Evolutionary conservation across 805 yeast species (phyloP).

Genomic region (Wickerhamiella nectarea): DNA sequence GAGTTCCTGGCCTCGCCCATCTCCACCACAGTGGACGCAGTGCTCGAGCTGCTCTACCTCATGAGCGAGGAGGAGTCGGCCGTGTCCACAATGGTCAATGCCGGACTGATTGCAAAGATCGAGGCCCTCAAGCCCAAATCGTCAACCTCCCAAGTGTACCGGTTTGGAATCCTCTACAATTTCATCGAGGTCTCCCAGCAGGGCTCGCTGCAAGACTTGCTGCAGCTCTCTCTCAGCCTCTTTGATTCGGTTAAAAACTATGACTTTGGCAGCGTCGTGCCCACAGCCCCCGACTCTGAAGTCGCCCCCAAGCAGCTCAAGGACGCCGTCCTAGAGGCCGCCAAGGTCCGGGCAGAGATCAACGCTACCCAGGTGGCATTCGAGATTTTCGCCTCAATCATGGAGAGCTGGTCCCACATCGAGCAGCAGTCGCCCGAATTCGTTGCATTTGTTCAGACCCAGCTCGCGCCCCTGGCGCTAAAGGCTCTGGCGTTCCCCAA

Average conservation of each 20-base stretch:
- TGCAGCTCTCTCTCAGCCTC: conserved; percentile 11
- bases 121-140: conserved; percentile 9
- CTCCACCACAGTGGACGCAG: conserved; percentile 15
- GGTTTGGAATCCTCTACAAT: conserved; percentile 23
- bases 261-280: not conserved
- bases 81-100: not conserved
- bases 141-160: conserved; percentile 16
- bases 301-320: conserved; percentile 16
- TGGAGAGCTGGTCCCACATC: conserved; percentile 39
- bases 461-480: conserved; percentile 22
- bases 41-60: conserved; percentile 23
- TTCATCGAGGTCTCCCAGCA: conserved; percentile 10
- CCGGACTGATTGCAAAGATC: not conserved
- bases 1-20: not conserved
- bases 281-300: not conserved
- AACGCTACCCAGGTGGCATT: conserved; percentile 56
- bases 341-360: conserved; percentile 22
- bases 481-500: conserved; percentile 26
- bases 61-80: conserved; percentile 22
- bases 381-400: conserved; percentile 62
- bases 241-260: not conserved
- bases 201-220: conserved; percentile 5
- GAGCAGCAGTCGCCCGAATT: conserved; percentile 15
- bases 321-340: conserved; percentile 5
- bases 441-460: conserved; percentile 10